Evolutionary conservation across 1,139 yeast genomes (phyloP).

Genomic region (Eremothecium sinecaudum): DNA sequence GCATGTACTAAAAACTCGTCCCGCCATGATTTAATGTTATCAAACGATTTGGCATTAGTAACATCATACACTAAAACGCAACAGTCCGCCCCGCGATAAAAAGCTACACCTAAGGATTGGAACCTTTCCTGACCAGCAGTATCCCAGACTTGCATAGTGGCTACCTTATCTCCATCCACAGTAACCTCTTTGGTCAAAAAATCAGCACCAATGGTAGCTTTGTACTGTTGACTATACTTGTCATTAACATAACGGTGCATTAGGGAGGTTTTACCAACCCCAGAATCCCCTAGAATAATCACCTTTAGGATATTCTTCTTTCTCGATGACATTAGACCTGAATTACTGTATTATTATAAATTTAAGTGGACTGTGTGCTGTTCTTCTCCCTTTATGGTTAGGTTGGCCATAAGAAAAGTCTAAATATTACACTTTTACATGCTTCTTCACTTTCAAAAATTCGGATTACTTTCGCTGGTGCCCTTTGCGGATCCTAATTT

Average conservation of each 20-base stretch:
- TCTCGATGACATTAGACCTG: constrained; percentile 35
- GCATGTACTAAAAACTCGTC: constrained; percentile 93
- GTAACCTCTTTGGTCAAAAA: constrained; percentile 83
- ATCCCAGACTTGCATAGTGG: constrained; percentile 91
- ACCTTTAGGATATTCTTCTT: constrained; percentile 89
- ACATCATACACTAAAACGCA: constrained; percentile 94
- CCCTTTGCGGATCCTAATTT: constrained; percentile 5
- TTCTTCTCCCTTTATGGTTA: no score
- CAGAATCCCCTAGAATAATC: constrained; percentile 92
- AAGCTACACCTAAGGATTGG: constrained; percentile 94
- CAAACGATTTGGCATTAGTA: constrained; percentile 85
- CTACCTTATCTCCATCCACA: constrained; percentile 65
- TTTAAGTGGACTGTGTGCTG: no score
- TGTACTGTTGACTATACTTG: constrained; percentile 90
- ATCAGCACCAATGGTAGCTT: constrained; percentile 97
- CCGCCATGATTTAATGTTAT: constrained; percentile 83
- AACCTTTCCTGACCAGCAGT: constrained; percentile 98
- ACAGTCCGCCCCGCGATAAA: constrained; percentile 96
- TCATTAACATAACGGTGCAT: constrained; percentile 95
- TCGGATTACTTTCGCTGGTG: background rate
- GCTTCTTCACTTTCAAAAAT: no score
- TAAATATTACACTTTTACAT: no score
- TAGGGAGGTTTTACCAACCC: constrained; percentile 93
- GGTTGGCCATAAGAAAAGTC: no score
- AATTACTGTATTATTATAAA: no score